A percentile compares a stretch with the other conserved stretches of the same genome.
phyloP scores from a whole-genome alignment of 805 yeast species.

The Scheffersomyces ergatensis region DNA sequence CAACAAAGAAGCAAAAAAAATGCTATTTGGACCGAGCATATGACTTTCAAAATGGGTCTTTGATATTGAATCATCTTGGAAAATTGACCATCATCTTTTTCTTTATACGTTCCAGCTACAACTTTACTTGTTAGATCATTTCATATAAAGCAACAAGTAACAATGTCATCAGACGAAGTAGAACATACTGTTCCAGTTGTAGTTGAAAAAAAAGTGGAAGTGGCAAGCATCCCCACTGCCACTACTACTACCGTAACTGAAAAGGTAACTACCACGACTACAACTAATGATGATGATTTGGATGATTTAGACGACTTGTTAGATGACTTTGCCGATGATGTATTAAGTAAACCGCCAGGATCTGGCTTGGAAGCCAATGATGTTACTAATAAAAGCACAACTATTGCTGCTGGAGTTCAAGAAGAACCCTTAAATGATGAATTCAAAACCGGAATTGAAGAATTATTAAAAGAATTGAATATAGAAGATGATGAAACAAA shows the following conservation, averaged over 20 bases:
- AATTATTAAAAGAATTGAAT: slow-evolving; percentile 45
- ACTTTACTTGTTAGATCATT: too few relatives aligned
- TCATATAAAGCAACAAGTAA: too few relatives aligned
- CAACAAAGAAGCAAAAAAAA: too few relatives aligned
- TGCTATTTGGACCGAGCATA: too few relatives aligned
- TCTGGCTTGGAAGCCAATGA: slow-evolving; percentile 19
- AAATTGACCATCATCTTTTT: too few relatives aligned
- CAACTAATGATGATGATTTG: slow-evolving; percentile 44
- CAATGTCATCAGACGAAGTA: too few relatives aligned
- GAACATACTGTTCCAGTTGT: too few relatives aligned
- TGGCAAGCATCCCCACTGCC: too few relatives aligned
- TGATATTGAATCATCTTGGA: too few relatives aligned
- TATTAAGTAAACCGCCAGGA: slow-evolving; percentile 62
- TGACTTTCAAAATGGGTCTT: too few relatives aligned
- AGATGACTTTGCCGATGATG: slow-evolving; percentile 79
- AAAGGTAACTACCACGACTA: slow-evolving; percentile 1
- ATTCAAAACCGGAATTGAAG: slow-evolving; percentile 32
- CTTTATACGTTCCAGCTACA: too few relatives aligned
- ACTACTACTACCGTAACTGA: slow-evolving; percentile 2
- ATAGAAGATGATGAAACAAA: slow-evolving; percentile 53
- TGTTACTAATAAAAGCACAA: slow-evolving; percentile 11
- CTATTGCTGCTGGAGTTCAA: slow-evolving; percentile 6
- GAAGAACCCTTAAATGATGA: slow-evolving; percentile 30
- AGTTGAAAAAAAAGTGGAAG: too few relatives aligned
- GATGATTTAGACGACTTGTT: slow-evolving; percentile 81